Evolutionary conservation across 768 basidiomycete genomes (phyloP), one percentile per base, ranked within the genome.

Genomic region (Hygrophorus pudorinus): DNA sequence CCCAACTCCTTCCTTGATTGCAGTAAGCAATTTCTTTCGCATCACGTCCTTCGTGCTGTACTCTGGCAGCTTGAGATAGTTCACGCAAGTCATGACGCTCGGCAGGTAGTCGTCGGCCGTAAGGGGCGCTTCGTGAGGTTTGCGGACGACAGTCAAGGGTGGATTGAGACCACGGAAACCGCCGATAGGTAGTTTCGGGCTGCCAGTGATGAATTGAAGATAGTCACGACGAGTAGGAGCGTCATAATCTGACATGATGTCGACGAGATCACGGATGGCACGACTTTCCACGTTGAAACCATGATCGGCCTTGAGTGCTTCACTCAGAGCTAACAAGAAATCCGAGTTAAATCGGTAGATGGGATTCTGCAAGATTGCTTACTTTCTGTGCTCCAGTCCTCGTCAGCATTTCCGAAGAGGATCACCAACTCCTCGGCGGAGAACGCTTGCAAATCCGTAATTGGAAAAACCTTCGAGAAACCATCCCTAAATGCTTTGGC

Each of bases 21-120:
- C 94, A 27, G 77, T 70, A 41, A 70, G 69, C 52, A 99, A 63
- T 59, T 91, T 94, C 60, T 87, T 79, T 54, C 68, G 72, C 79
- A 98, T 84, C 31, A 88, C 79, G 29, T 70, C 74, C 63, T 86
- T 91, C 20, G 83, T 81, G 45, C 86, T 89, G 61, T 98, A 98
- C 56, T 97, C 92, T 0, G 94, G 94, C 51, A 97, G 69, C 63
- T 99, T 99, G 57, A 99, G 67, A 59, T 91, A 94, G 63, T 92
- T 91, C 48, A 91, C 93, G 62, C 96, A 99, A 3, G 96, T 98
- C 96, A 98, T 98, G 24, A 97, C 93, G 55, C 89, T 93, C 0
- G 93, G 93, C 21, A 98, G 71, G 59, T 96, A 93, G 57, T 96
- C 89, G 59, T 98, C 91, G 5, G 94, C 87, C 5, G 78, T 79